Conservation (phyloP, 164 flowering plant species). For the Dillenia suffruticosa region DNA sequence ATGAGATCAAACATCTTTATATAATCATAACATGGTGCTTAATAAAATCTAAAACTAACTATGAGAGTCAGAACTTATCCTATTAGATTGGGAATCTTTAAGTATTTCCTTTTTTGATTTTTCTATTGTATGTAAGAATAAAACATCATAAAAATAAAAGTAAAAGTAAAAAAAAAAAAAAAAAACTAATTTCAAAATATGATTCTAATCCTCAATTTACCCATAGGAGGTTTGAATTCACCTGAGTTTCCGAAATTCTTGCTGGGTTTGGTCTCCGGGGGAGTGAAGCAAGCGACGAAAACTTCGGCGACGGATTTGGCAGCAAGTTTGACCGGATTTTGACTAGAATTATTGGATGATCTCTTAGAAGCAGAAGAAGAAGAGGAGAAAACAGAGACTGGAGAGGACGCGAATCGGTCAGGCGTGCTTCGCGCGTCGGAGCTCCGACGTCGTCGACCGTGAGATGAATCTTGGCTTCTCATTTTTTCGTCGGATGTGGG, state of each 20-base stretch:
- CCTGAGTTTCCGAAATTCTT: constrained; percentile 9
- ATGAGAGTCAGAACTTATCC: background rate
- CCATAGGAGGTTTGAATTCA: constrained; percentile 27
- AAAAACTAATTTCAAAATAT: too few species aligned
- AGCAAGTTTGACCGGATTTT: constrained; percentile 31
- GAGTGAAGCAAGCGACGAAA: constrained; percentile 53
- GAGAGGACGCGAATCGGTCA: constrained; percentile 19
- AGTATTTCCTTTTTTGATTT: too few species aligned
- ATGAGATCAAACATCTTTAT: too few species aligned
- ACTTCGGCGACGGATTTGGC: constrained; percentile 47
- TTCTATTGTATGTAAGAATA: background rate
- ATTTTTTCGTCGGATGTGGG: background rate
- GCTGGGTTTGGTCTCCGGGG: constrained; percentile 36
- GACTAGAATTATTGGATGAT: background rate
- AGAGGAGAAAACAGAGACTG: constrained; percentile 17
- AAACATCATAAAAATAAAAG: background rate
- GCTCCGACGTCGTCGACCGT: constrained; percentile 24
- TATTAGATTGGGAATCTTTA: background rate
- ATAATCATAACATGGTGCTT: too few species aligned
- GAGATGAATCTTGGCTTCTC: constrained; percentile 10
- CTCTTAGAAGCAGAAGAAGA: constrained; percentile 11
- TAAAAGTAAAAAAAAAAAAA: background rate
- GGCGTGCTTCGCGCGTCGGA: constrained; percentile 21
- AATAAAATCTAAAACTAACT: background rate
- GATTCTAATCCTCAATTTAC: constrained; percentile 12